Base-by-base conservation (phyloP, 2,329 filamentous ascomycete species). In the Alternaria conjuncta region DNA sequence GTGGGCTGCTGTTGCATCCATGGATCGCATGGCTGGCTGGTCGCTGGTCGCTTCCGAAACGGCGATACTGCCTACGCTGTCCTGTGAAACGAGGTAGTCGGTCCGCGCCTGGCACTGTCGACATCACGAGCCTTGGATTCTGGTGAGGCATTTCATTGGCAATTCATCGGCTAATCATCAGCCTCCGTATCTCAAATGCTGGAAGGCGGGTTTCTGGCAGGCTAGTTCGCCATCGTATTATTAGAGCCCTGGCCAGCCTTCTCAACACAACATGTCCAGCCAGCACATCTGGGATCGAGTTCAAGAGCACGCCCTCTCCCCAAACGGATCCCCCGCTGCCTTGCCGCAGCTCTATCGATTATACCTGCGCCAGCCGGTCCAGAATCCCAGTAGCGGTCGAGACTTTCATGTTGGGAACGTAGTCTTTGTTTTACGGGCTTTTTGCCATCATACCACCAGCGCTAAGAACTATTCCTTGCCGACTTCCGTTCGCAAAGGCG, bases 391-490 rank as follows among this genome's bases (percentile, higher is more conserved):
- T 36, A 36, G 49, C n/a, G 20, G 20, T 36, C 36, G 26, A 53
- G 49, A 21, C 28, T 41, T 28, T 23, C 20, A 53, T 25, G 30
- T 53, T 41, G 49, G 30, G 20, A 23, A 53, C 20, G 49, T 32
- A 12, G 49, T 41, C 49, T 55, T 44, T 55, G 23, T 55, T 28
- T 44, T 44, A 41, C 30, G 32, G 51, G 30, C 18, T 25, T 36
- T 56, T 60, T 28, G 36, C 28, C 50, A 47, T 47, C 28, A 50
- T 23, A 21, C 32, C n/a, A 55, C 55, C 23, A 55, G 50, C 50
- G 43, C 43, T 55, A 55, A 32, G 9, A 26, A 13, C 18, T 30
- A 15, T 43, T 55, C 44, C 11, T 20, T 30, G 57, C 50, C 43
- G 49, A 11, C n/a, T 32, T 13, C 28, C 47, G 21, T 26, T 47